Conservation (phyloP, 2,329 filamentous ascomycete genomes). For the Clonostachys sp. region DNA sequence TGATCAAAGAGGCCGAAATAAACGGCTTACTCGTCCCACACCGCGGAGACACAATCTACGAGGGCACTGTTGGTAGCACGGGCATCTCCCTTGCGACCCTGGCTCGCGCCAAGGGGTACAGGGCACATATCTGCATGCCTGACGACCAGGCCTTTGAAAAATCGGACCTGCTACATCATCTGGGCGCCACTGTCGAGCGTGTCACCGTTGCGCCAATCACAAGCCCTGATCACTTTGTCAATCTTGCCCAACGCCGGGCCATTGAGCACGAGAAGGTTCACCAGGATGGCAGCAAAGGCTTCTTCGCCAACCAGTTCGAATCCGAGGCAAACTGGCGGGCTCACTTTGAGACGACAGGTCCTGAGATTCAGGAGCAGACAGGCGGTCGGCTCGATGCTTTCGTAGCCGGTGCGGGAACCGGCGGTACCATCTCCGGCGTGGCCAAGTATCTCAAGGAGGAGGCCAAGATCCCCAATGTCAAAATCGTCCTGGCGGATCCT, state of each 20-base stretch:
- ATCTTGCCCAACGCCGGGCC: constrained; percentile 76
- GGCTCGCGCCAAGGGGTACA: constrained; percentile 82
- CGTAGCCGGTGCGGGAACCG: constrained; percentile 89
- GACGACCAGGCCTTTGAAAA: constrained; percentile 88
- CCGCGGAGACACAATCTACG: constrained; percentile 91
- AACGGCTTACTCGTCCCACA: constrained; percentile 70
- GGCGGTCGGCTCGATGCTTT: constrained; percentile 76
- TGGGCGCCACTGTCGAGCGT: constrained; percentile 89
- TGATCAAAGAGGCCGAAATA: constrained; percentile 80
- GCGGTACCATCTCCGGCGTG: constrained; percentile 87
- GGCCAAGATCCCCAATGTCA: constrained; percentile 47
- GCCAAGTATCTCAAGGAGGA: constrained; percentile 76
- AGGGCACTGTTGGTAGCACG: constrained; percentile 94
- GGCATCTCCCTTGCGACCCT: constrained; percentile 92
- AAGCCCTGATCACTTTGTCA: constrained; percentile 92
- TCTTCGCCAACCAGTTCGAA: constrained; percentile 97
- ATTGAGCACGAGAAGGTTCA: constrained; percentile 61
- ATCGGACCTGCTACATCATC: constrained; percentile 78
- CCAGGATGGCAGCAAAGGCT: constrained; percentile 64
- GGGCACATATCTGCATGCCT: constrained; percentile 96
- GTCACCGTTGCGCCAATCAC: constrained; percentile 90
- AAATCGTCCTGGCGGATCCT: constrained; percentile 84
- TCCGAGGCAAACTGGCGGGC: constrained; percentile 83
- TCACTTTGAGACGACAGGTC: constrained; percentile 78
- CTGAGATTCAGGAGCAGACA: constrained; percentile 82